phyloP scores from a whole-genome alignment of 805 yeast genomes.

The Metschnikowia baotianmanensis region DNA sequence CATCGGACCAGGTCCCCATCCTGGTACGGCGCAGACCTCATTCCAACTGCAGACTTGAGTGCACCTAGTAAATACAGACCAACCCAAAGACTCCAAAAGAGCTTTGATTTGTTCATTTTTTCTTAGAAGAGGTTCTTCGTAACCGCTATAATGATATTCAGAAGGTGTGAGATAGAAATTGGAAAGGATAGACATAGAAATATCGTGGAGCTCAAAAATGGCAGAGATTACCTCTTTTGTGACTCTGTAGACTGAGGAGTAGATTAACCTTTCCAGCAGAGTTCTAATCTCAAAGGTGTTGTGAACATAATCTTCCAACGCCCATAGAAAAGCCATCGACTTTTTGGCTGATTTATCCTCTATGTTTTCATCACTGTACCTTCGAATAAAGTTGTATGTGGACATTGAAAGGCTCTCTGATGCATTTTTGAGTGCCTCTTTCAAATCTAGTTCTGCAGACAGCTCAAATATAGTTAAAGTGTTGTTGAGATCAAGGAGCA shows the following conservation, averaged over 20 bases:
- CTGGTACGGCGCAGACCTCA: slow-evolving; percentile 55
- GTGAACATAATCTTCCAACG: slow-evolving; percentile 47
- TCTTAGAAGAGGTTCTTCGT: slow-evolving; percentile 1
- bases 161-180: slow-evolving; percentile 16
- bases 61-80: slow-evolving; percentile 46
- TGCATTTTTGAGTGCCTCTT: slow-evolving; percentile 9
- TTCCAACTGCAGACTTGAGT: slow-evolving; percentile 40
- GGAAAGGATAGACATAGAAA: slow-evolving; percentile 26
- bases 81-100: slow-evolving; percentile 32
- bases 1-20: slow-evolving; percentile 45
- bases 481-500: slow-evolving; percentile 40
- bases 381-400: slow-evolving; percentile 44
- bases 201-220: slow-evolving; percentile 35
- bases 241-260: slow-evolving; percentile 45
- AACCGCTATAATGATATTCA: slow-evolving; percentile 3
- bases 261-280: slow-evolving; percentile 46
- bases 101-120: slow-evolving; percentile 8
- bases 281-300: slow-evolving; percentile 39
- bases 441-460: neutral
- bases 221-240: slow-evolving; percentile 34
- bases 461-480: slow-evolving; percentile 25
- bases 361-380: slow-evolving; percentile 33
- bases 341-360: slow-evolving; percentile 14
- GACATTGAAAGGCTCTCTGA: slow-evolving; percentile 37
- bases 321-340: slow-evolving; percentile 29